A percentile compares a stretch with the other conserved stretches of the same genome.
Evolutionary conservation across 2,329 filamentous ascomycete genomes (phyloP).

Genomic region (Sporothrix dimorphospora): DNA sequence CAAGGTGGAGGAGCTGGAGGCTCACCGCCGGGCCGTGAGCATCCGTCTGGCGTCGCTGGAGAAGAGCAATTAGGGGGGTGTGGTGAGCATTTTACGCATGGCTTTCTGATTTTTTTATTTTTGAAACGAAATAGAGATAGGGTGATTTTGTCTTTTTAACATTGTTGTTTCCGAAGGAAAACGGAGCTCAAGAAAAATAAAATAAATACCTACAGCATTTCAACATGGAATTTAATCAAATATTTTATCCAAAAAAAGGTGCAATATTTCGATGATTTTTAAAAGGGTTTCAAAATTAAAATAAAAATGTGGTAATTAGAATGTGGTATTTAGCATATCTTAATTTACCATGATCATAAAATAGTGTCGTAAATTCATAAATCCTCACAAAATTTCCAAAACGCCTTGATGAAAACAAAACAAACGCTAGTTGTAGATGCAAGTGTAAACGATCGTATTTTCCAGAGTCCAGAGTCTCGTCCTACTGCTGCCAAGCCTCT

Average conservation of each 20-base stretch:
- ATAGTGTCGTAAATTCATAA: conserved; percentile 1
- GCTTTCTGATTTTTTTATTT: too few species aligned
- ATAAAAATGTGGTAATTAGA: too few species aligned
- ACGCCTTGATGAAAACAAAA: not conserved
- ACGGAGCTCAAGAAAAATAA: conserved; percentile 6
- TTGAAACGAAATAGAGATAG: not conserved
- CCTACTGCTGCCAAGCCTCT: conserved; percentile 37
- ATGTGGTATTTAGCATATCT: not conserved
- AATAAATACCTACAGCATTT: not conserved
- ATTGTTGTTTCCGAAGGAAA: not conserved
- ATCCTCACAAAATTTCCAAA: not conserved
- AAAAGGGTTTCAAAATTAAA: too few species aligned
- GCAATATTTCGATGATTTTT: not conserved
- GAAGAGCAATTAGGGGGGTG: not conserved
- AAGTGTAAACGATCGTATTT: not conserved
- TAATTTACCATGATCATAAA: not conserved
- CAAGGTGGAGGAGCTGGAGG: conserved; percentile 91
- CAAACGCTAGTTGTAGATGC: not conserved
- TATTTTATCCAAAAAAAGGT: too few species aligned
- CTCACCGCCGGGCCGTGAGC: conserved; percentile 85
- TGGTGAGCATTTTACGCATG: not conserved
- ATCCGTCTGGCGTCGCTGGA: conserved; percentile 63
- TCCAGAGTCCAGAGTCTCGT: not conserved
- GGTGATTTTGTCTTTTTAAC: not conserved
- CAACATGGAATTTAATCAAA: not conserved